Percentiles rank a stretch among this genome's conserved stretches.
Conservation (phyloP, 208 protist species). For the Wallacemonas rigidus region DNA sequence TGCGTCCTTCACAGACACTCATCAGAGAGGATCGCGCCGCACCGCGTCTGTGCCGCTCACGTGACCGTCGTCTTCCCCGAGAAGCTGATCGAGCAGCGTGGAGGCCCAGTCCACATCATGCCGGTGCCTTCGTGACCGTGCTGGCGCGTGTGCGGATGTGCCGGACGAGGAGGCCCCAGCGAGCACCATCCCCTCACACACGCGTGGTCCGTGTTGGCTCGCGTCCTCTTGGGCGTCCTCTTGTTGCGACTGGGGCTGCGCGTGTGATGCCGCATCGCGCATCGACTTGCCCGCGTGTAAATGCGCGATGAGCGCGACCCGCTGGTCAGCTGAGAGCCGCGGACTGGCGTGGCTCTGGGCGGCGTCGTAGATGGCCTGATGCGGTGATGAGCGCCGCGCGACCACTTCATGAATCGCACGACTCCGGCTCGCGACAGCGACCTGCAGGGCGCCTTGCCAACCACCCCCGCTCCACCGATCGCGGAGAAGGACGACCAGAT, state of each 20-base stretch:
- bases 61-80: slow-evolving; percentile 3
- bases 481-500: slow-evolving; percentile 33
- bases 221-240: no score
- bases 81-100: slow-evolving; percentile 37
- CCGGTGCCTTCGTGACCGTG: not conserved
- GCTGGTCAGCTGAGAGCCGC: slow-evolving; percentile 34
- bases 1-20: no score
- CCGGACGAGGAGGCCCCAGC: not conserved
- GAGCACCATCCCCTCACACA: slow-evolving; percentile 1
- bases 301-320: slow-evolving; percentile 38
- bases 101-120: slow-evolving; percentile 7
- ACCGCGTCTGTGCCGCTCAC: not conserved
- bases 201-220: not conserved
- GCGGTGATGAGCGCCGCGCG: slow-evolving; percentile 32
- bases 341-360: slow-evolving; percentile 10
- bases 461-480: slow-evolving; percentile 61
- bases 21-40: no score
- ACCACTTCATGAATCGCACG: slow-evolving; percentile 40
- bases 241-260: not conserved
- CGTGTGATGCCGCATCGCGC: not conserved
- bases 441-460: slow-evolving; percentile 65
- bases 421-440: slow-evolving; percentile 44
- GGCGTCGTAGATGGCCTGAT: slow-evolving; percentile 37
- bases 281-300: slow-evolving; percentile 10
- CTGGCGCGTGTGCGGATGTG: no score